phyloP scores from a whole-genome alignment of 1,284 basidiomycete genomes.

The Tilletia indica region DNA sequence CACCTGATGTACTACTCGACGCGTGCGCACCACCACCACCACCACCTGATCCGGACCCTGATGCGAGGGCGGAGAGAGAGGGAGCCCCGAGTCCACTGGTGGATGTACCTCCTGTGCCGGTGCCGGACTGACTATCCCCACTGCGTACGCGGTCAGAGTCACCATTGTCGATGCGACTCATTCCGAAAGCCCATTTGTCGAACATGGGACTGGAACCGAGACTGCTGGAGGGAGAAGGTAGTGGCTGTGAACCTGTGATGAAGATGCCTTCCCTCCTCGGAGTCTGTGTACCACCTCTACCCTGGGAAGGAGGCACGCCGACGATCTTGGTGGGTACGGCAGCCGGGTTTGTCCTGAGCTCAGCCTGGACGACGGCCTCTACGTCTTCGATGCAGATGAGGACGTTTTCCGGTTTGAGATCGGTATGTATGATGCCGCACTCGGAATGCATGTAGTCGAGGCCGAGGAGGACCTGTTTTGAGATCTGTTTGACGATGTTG shows the following conservation, averaged over 20 bases:
- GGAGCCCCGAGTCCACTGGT: background rate
- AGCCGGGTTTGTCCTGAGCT: slow-evolving; percentile 67
- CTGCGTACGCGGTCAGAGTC: slow-evolving; percentile 51
- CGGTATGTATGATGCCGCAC: slow-evolving; percentile 79
- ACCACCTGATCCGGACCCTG: background rate
- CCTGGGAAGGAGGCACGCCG: slow-evolving; percentile 91
- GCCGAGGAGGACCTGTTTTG: slow-evolving; percentile 90
- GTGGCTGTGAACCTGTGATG: slow-evolving; percentile 90
- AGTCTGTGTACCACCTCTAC: slow-evolving; percentile 94
- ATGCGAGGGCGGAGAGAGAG: background rate
- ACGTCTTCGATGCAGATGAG: slow-evolving; percentile 97
- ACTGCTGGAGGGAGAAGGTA: slow-evolving; percentile 74
- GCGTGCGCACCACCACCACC: too few relatives aligned
- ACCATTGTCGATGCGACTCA: slow-evolving; percentile 65
- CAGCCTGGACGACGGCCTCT: slow-evolving; percentile 84
- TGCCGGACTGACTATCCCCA: background rate
- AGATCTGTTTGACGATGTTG: slow-evolving; percentile 90
- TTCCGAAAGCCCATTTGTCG: slow-evolving; percentile 87
- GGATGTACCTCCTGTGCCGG: background rate
- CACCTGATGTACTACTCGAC: background rate
- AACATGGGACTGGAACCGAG: slow-evolving; percentile 75
- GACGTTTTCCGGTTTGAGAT: slow-evolving; percentile 97
- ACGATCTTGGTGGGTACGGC: slow-evolving; percentile 76
- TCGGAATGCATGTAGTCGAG: slow-evolving; percentile 96
- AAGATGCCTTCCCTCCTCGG: slow-evolving; percentile 81